Evolutionary conservation across 495 filamentous ascomycete species (phyloP), one percentile per base, ranked within the genome.

Genomic region (Aspergillus cavernicola): DNA sequence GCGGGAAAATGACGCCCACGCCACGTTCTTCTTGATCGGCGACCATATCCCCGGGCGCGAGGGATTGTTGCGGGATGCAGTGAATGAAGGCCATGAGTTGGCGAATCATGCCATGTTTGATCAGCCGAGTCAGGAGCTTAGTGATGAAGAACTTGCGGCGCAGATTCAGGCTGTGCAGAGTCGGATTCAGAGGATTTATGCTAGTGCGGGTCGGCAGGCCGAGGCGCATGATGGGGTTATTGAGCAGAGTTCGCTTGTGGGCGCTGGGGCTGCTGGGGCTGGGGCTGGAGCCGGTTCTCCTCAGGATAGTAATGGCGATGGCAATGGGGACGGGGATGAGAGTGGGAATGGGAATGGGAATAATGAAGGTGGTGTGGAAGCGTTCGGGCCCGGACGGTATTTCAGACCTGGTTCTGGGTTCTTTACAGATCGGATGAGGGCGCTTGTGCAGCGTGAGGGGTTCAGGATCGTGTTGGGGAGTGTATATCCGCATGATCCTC

Each of bases 61-160:
- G 66, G 59, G 72, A 2, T 68, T 79, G 0, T 73, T 93, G 19
- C 62, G 75, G 32, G 75, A 85, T 33, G 65, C 90, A 3, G 73
- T 92, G n/a, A 64, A 74, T 16, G 70, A 64, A 12, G 85, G 85
- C 6, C 82, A 85, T 59, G 88, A 92, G 64, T 74, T 92, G 9
- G 90, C 79, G 37, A 95, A 95, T 66, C 90, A 96, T 66, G 90
- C 85, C 4, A 90, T 91, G 87, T 74, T 78, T 62, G 89, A 96
- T 69, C 88, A 92, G 69, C 81, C 87, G 4, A 83, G 81, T 20
- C 70, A 80, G 47, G 66, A 62, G 6, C 53, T 80, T 12, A 64
- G 58, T 39, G 57, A 76, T 20, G 61, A 53, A 5, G 56, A 59
- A 2, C 64, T 80, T 10, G 38, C 50, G 4, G 64, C 63, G 3